Conservation (phyloP, 192 early-diverging fungal species). For the Dissophora ornata region DNA sequence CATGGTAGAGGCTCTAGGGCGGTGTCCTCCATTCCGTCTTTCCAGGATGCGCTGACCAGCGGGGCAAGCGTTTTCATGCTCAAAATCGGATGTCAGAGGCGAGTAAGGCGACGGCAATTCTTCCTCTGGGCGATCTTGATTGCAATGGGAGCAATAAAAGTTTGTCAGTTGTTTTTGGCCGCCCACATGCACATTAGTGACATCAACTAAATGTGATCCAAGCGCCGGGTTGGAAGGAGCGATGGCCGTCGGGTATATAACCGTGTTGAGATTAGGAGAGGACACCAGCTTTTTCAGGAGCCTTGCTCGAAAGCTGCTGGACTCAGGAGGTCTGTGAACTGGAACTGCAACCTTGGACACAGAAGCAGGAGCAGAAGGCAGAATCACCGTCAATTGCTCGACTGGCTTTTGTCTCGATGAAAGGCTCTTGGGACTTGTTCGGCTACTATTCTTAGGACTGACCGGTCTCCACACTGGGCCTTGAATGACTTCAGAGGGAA, state of each 20-base stretch:
- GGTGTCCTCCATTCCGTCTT: background rate
- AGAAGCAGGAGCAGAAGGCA: background rate
- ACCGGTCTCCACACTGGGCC: constrained; percentile 7
- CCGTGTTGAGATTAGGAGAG: constrained; percentile 28
- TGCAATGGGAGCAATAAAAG: no score
- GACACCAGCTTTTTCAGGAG: constrained; percentile 32
- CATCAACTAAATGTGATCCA: no score
- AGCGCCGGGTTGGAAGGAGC: background rate
- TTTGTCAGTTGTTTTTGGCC: no score
- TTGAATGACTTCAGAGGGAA: no score
- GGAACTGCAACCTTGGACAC: background rate
- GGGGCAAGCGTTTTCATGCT: constrained; percentile 35
- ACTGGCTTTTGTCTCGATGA: background rate
- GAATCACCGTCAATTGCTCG: no score
- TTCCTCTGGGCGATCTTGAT: no score
- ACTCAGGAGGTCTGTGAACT: constrained; percentile 12
- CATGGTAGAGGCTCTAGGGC: constrained; percentile 1
- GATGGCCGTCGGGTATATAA: constrained; percentile 3
- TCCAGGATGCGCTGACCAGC: constrained; percentile 22
- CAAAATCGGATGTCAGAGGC: constrained; percentile 25
- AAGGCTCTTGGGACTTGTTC: background rate
- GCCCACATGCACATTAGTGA: no score
- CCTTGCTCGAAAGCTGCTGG: constrained; percentile 24
- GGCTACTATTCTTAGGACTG: constrained; percentile 8
- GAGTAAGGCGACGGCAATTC: constrained; percentile 9